These are phyloP conservation scores for Parmales sp. DNA, from an alignment of 108 stramenopile species.

Conservation along the genomic window DNA sequence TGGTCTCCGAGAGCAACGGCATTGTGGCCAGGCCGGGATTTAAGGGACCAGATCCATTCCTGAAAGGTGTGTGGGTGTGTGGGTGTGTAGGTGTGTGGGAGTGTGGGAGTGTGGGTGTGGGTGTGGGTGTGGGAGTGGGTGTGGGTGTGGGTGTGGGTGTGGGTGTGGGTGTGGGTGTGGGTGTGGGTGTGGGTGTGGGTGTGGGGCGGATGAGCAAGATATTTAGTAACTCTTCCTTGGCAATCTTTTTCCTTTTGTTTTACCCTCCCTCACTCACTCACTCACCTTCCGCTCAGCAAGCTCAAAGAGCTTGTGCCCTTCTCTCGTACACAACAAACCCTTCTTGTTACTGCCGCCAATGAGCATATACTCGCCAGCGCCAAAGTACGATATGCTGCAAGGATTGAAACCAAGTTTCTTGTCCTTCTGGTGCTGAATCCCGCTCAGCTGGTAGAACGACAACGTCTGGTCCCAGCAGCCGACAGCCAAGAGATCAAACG, in stretches of 20 bases:
- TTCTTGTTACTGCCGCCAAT: conserved; percentile 38
- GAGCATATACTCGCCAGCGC: conserved; percentile 36
- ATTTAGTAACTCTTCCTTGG: no score
- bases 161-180: no score
- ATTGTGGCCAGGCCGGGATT: conserved; percentile 20
- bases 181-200: no score
- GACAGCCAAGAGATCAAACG: conserved; percentile 28
- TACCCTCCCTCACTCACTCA: no score
- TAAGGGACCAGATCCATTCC: conserved; percentile 48
- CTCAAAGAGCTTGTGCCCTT: conserved; percentile 31
- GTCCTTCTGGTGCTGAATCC: conserved; percentile 29
- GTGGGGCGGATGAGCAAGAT: no score
- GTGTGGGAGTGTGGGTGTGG: no score
- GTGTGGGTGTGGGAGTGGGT: no score
- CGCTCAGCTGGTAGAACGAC: conserved; percentile 36
- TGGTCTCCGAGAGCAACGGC: conserved; percentile 31
- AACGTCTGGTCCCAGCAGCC: conserved; percentile 56
- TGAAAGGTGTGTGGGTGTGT: no score
- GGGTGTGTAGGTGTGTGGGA: no score
- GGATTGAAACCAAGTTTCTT: conserved; percentile 39
- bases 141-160: no score
- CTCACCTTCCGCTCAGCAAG: background rate
- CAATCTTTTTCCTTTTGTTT: no score
- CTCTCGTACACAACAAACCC: conserved; percentile 38
- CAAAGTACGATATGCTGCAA: conserved; percentile 27